Conservation (phyloP, 1,284 basidiomycete species). For the Puccinia horiana region DNA sequence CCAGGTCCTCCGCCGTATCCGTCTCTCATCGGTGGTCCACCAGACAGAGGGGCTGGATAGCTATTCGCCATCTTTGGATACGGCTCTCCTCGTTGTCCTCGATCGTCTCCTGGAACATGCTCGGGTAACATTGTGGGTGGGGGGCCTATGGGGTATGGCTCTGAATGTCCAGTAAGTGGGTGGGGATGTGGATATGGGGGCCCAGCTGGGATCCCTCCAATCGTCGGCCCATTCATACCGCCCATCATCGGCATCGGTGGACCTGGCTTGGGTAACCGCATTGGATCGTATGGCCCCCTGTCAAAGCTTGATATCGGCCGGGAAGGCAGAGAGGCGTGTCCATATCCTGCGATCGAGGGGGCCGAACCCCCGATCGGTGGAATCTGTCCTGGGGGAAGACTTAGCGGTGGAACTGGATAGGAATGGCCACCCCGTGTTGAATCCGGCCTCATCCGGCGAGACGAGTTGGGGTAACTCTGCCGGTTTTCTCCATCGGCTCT, state of each 20-base stretch:
- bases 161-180: neutral
- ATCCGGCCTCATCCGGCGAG: conserved; percentile 18
- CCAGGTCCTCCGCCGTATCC: conserved; percentile 1
- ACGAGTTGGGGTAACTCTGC: neutral
- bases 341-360: neutral
- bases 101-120: conserved; percentile 7
- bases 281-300: conserved; percentile 19
- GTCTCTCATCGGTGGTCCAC: neutral
- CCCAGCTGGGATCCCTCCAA: conserved; percentile 12
- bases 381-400: neutral
- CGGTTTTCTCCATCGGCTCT: conserved; percentile 2
- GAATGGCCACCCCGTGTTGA: neutral
- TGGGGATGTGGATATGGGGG: conserved; percentile 11
- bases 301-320: conserved; percentile 16
- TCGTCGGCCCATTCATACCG: neutral
- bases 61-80: neutral
- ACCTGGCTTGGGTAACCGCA: neutral
- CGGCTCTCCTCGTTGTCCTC: conserved; percentile 15
- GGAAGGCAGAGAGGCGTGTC: conserved; percentile 27
- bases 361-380: neutral
- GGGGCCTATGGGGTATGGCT: conserved; percentile 4
- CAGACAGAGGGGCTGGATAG: neutral
- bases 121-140: conserved; percentile 1
- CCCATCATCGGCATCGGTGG: conserved; percentile 20
- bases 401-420: neutral